Evolutionary conservation across 345 rosid genomes (phyloP).

Genomic region (Salix caprea): DNA sequence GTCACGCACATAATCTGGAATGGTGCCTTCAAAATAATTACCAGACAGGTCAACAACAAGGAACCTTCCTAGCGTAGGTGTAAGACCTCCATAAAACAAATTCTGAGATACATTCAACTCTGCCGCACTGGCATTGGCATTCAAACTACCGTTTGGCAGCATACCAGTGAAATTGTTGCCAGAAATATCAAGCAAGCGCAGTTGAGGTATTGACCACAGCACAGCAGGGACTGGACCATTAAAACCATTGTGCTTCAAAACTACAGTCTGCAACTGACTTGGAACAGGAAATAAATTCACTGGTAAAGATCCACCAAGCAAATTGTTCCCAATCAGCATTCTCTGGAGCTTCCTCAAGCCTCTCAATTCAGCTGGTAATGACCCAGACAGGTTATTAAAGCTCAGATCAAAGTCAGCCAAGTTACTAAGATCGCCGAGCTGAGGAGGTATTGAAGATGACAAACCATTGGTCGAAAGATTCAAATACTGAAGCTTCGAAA

Average conservation of each 20-base stretch:
- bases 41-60: slow-evolving; percentile 48
- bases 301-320: slow-evolving; percentile 53
- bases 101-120: slow-evolving; percentile 64
- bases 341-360: slow-evolving; percentile 59
- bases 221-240: slow-evolving; percentile 48
- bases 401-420: slow-evolving; percentile 82
- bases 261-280: slow-evolving; percentile 58
- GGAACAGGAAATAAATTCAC: slow-evolving; percentile 41
- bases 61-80: slow-evolving; percentile 47
- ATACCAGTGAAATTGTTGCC: slow-evolving; percentile 69
- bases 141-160: slow-evolving; percentile 44
- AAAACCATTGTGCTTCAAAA: slow-evolving; percentile 49
- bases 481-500: slow-evolving; percentile 50
- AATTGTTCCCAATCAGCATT: slow-evolving; percentile 53
- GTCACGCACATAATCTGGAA: slow-evolving; percentile 50
- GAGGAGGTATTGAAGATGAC: slow-evolving; percentile 60
- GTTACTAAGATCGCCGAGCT: slow-evolving; percentile 60
- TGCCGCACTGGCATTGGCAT: slow-evolving; percentile 32
- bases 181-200: slow-evolving; percentile 63
- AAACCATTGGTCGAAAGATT: slow-evolving; percentile 74
- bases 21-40: slow-evolving; percentile 76
- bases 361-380: slow-evolving; percentile 52
- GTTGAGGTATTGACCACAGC: slow-evolving; percentile 55
- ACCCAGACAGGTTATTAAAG: slow-evolving; percentile 61
- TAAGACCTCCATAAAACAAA: slow-evolving; percentile 66